Evolutionary conservation across 116 monocot genomes (phyloP).

Genomic region (Iris pallida): DNA sequence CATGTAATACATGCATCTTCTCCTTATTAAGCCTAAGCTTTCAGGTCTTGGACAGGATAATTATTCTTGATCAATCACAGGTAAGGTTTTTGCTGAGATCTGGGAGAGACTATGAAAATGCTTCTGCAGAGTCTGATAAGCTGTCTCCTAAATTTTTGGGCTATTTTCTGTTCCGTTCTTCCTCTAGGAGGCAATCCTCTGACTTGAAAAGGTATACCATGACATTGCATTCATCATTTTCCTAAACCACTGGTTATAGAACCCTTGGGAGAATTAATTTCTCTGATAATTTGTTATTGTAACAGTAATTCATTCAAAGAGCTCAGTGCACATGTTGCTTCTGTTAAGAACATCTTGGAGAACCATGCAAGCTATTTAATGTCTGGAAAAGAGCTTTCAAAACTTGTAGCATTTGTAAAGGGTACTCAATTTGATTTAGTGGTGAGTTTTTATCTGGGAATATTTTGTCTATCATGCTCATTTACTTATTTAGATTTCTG

Average conservation of each 20-base stretch:
- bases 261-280: neutral
- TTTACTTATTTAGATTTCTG: conserved; percentile 3
- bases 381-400: conserved; percentile 99
- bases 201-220: conserved; percentile 72
- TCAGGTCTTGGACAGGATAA: neutral
- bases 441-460: conserved; percentile 36
- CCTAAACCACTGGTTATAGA: neutral
- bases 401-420: conserved; percentile 99
- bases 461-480: neutral
- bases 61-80: conserved; percentile 38
- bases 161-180: conserved; percentile 79
- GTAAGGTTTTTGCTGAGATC: conserved; percentile 95
- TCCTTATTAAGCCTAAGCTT: conserved; percentile 1
- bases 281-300: conserved; percentile 4
- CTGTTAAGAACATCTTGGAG: conserved; percentile 96
- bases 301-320: conserved; percentile 85
- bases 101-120: conserved; percentile 90
- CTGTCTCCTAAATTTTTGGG: conserved; percentile 88
- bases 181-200: conserved; percentile 60
- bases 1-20: conserved; percentile 12
- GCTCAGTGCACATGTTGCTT: conserved; percentile 83
- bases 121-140: conserved; percentile 61
- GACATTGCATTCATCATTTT: no score
- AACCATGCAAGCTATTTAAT: conserved; percentile 93
- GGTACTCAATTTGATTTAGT: conserved; percentile 99